Base-by-base conservation (phyloP, 305 asterid species). In the Solanum aculeatissimum region DNA sequence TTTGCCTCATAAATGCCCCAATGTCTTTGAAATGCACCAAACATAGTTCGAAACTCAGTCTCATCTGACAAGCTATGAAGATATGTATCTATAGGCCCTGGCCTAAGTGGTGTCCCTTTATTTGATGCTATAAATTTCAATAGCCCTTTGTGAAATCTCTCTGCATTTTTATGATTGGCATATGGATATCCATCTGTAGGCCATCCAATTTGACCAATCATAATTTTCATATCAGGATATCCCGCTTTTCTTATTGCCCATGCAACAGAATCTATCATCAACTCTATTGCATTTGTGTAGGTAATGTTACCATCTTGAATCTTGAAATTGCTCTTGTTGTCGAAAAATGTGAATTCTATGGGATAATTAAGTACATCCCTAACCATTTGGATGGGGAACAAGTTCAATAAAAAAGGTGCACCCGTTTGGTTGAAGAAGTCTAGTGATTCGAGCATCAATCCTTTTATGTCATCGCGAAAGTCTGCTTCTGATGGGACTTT, bases 61-160 rank as follows among this genome's bases (percentile, higher is more conserved):
- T 92, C 94, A 1, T 92, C 94, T 0, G 88, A 14, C 2, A 90
- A 35, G 23, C 83, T 66, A 13, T 84, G 87, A 1, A 92, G n/a
- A 57, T 23, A 91, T 8, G 21, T 53, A 2, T 92, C 92, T 4
- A 91, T 84, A 23, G 88, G 90, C 0, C 92, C 92, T 0, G 92
- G 92, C 0, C 84, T 89, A 88, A 83, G 86, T 0, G 94, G 95
- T 2, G 97, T 91, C n/a, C 97, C 97, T 42, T 63, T 85, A 18
- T 90, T 83, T 71, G 88, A 82, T 2, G 58, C 43, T 21, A 90
- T 85, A 18, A 13, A 51, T 2, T 90, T 91, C 10, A 92, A 40
- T 8, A 93, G 16, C 23, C 60, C 35, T 12, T 84, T 87, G 83
- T 42, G 86, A 53, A 83, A 92, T 1, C 91, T 81, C 84, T 86